These are phyloP conservation scores for Trichomonas vaginalis DNA, from an alignment of 208 protist genomes.

Conservation along the genomic window DNA sequence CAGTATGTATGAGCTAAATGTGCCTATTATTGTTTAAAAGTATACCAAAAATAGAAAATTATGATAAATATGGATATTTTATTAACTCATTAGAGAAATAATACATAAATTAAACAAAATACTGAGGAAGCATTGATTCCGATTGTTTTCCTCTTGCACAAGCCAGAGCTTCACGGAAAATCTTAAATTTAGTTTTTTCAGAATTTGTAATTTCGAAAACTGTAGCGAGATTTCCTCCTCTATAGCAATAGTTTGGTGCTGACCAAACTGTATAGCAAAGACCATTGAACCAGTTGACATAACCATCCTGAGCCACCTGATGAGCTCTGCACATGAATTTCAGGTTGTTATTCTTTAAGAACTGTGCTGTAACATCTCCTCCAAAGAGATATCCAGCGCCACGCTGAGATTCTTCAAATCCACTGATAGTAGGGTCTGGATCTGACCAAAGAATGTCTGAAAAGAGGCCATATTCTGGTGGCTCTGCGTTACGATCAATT, in stretches of 20 bases:
- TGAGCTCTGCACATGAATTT: constrained; percentile 44
- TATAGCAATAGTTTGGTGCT: constrained; percentile 81
- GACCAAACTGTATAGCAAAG: constrained; percentile 78
- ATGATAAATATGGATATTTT: too few species aligned
- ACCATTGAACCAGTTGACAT: constrained; percentile 71
- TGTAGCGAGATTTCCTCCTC: constrained; percentile 86
- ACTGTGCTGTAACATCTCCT: background rate
- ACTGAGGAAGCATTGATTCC: background rate
- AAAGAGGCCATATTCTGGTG: background rate
- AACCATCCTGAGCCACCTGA: constrained; percentile 82
- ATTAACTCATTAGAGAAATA: too few species aligned
- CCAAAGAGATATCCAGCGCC: constrained; percentile 7
- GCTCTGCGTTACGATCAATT: background rate
- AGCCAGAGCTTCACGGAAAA: background rate
- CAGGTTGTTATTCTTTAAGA: background rate
- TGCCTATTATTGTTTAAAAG: too few species aligned
- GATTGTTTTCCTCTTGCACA: background rate
- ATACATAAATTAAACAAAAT: background rate
- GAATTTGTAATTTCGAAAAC: constrained; percentile 60
- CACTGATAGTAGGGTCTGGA: background rate
- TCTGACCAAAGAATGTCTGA: background rate
- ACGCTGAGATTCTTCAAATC: background rate
- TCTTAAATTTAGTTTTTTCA: background rate
- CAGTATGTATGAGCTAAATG: too few species aligned
- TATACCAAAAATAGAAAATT: too few species aligned